Percentiles rank a stretch among this genome's conserved stretches.
Evolutionary conservation across 345 rosid species (phyloP).

Genomic region (Gossypium stocksii): DNA sequence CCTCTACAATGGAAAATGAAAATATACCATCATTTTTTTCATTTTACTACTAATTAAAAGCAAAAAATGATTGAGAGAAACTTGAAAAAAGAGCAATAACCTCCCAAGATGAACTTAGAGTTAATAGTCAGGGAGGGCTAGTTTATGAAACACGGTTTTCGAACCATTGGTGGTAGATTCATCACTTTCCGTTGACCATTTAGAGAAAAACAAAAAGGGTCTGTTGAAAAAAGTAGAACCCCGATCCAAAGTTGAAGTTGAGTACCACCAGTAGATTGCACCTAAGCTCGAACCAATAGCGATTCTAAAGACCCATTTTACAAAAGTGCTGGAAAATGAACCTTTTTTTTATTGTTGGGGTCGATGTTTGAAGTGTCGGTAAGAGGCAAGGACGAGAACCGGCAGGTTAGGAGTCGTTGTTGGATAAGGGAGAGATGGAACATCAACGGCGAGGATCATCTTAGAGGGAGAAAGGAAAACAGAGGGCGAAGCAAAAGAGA

Average conservation of each 20-base stretch:
- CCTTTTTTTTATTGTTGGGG: too few relatives aligned
- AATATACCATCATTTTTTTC: neutral
- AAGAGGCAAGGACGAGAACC: too few relatives aligned
- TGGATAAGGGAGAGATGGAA: too few relatives aligned
- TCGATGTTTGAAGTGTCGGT: too few relatives aligned
- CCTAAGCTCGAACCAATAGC: slow-evolving; percentile 57
- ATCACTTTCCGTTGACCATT: slow-evolving; percentile 5
- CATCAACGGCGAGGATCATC: too few relatives aligned
- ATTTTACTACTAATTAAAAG: neutral
- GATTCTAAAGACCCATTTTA: slow-evolving; percentile 46
- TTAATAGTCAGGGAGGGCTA: slow-evolving; percentile 53
- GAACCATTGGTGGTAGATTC: slow-evolving; percentile 28
- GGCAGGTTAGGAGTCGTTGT: too few relatives aligned
- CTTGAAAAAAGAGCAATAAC: slow-evolving; percentile 20
- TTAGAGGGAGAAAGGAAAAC: too few relatives aligned
- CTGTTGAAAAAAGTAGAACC: slow-evolving; percentile 22
- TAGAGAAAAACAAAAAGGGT: slow-evolving; percentile 41
- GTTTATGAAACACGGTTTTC: slow-evolving; percentile 36
- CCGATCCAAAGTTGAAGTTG: slow-evolving; percentile 17
- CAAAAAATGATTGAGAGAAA: neutral
- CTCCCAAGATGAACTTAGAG: slow-evolving; percentile 59
- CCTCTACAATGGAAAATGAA: slow-evolving; percentile 33
- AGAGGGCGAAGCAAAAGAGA: too few relatives aligned
- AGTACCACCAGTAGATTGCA: slow-evolving; percentile 39
- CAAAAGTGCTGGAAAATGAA: too few relatives aligned